Evolutionary conservation across 768 basidiomycete genomes (phyloP).

Genomic region (Baorangia bicolor): DNA sequence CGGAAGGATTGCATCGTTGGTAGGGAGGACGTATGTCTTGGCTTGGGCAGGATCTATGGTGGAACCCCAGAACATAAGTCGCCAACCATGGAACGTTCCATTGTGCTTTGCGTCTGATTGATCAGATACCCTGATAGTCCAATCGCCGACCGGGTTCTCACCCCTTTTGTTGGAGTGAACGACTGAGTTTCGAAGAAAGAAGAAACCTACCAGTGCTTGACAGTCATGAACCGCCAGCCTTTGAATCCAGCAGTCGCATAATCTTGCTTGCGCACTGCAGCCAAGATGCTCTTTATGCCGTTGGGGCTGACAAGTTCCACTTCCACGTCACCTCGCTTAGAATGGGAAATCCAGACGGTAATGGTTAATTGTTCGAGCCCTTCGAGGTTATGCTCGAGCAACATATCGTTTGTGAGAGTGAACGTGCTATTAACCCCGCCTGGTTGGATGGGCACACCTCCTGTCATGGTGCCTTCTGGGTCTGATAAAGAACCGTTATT

Average conservation of each 20-base stretch:
- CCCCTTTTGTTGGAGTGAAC: constrained; percentile 57
- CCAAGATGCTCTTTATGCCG: constrained; percentile 83
- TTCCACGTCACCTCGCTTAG: constrained; percentile 86
- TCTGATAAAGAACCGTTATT: constrained; percentile 54
- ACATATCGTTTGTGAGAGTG: constrained; percentile 62
- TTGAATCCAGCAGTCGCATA: constrained; percentile 65
- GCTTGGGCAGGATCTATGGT: constrained; percentile 69
- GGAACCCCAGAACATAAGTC: constrained; percentile 90
- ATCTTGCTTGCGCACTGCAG: constrained; percentile 67
- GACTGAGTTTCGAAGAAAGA: constrained; percentile 1
- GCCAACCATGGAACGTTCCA: constrained; percentile 85
- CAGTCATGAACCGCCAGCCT: constrained; percentile 98
- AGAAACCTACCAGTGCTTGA: constrained; percentile 85
- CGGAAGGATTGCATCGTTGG: constrained; percentile 48
- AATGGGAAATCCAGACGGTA: constrained; percentile 90
- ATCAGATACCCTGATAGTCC: constrained; percentile 88
- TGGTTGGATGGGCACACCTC: constrained; percentile 63
- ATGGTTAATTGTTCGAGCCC: constrained; percentile 89
- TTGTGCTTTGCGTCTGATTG: constrained; percentile 57
- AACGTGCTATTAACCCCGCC: constrained; percentile 67
- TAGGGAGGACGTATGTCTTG: constrained; percentile 58
- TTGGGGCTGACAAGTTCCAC: constrained; percentile 85
- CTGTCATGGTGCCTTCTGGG: constrained; percentile 47
- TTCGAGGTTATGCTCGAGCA: constrained; percentile 79
- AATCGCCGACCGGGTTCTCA: constrained; percentile 85